A percentile compares a stretch with the other conserved stretches of the same genome.
Evolutionary conservation across 2,329 filamentous ascomycete genomes (phyloP).

Genomic region (Diaporthe amygdali): DNA sequence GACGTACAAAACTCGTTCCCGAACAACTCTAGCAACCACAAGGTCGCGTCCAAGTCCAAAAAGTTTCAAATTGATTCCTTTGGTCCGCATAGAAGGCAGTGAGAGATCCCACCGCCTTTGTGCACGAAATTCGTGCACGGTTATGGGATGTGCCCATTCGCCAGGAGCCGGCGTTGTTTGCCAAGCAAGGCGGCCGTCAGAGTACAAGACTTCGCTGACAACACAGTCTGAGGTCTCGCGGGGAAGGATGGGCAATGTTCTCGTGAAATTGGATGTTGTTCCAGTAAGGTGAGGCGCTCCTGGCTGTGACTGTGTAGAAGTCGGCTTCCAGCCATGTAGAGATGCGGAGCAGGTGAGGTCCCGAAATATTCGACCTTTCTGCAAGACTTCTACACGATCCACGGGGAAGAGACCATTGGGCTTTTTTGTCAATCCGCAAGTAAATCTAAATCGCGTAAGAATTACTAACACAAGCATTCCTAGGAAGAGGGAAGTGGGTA

Average conservation of each 20-base stretch:
- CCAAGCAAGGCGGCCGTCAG: conserved; percentile 2
- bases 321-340: not conserved
- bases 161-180: not conserved
- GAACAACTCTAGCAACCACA: not conserved
- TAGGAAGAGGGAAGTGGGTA: not conserved
- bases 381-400: not conserved
- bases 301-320: not conserved
- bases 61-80: not conserved
- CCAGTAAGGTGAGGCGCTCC: not conserved
- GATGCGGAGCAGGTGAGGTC: not conserved
- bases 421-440: not conserved
- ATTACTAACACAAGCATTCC: not conserved
- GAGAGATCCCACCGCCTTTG: not conserved
- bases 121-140: not conserved
- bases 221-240: not conserved
- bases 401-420: not conserved
- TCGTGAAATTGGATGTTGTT: not conserved
- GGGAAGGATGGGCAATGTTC: not conserved
- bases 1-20: conserved; percentile 9
- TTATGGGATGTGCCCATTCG: not conserved
- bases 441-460: not conserved
- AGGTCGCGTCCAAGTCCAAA: not conserved
- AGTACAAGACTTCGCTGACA: not conserved
- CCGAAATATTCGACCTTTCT: not conserved
- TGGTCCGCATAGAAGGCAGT: not conserved